A percentile compares a stretch with the other conserved stretches of the same genome.
These are phyloP conservation scores for Lanzia echinophila DNA, from an alignment of 2,329 filamentous ascomycete species.

Conservation along the genomic window DNA sequence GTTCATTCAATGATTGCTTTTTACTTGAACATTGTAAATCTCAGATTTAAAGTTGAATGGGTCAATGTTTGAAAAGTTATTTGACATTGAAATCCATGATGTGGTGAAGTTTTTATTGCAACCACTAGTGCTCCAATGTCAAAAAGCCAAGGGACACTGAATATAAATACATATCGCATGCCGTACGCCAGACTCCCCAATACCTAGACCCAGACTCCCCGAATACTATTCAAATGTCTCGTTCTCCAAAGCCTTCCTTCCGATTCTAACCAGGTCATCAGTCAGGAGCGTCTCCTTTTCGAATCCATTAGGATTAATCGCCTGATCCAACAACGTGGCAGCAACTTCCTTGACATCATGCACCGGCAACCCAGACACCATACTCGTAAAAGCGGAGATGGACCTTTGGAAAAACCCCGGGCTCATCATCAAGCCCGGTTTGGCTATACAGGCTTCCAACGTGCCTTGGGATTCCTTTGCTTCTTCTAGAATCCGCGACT, in stretches of 20 bases:
- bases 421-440: constrained; percentile 38
- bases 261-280: not conserved
- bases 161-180: no score
- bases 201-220: no score
- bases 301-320: not conserved
- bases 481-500: constrained; percentile 37
- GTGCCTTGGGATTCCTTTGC: constrained; percentile 33
- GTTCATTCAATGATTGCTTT: no score
- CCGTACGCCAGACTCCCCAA: no score
- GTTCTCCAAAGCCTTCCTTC: not conserved
- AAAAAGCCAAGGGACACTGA: no score
- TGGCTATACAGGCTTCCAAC: constrained; percentile 35
- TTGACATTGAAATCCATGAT: no score
- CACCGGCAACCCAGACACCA: constrained; percentile 28
- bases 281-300: not conserved
- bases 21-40: no score
- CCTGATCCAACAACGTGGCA: constrained; percentile 38
- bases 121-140: no score
- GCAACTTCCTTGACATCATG: constrained; percentile 35
- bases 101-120: no score
- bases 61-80: no score
- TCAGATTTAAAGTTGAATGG: no score
- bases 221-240: no score
- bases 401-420: constrained; percentile 9
- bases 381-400: constrained; percentile 1